A percentile compares a stretch with the other conserved stretches of the same genome.
phyloP scores from a whole-genome alignment of 331 rosid genomes.

The Quercus tomentella region DNA sequence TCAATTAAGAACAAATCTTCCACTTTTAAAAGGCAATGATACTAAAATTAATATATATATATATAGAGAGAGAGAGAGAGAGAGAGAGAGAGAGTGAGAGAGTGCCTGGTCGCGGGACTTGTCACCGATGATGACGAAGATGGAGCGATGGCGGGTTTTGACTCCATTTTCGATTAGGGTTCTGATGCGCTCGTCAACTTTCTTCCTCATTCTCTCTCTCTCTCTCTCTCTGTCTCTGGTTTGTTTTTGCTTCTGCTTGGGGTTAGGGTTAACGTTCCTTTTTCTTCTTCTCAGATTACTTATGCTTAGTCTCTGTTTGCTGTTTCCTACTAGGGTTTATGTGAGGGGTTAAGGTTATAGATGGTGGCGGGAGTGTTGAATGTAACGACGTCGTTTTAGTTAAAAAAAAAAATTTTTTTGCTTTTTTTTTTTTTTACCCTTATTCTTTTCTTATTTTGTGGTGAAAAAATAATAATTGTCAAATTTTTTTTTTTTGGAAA shows the following conservation, averaged over 20 bases:
- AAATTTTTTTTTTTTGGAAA: no score
- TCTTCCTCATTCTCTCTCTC: constrained; percentile 74
- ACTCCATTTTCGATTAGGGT: constrained; percentile 93
- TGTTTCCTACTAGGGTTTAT: constrained; percentile 26
- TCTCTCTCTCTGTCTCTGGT: neutral
- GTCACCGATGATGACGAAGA: constrained; percentile 89
- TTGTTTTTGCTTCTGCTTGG: neutral
- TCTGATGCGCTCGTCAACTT: constrained; percentile 89
- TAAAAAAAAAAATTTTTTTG: no score
- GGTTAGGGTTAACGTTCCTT: neutral
- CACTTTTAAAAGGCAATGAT: neutral
- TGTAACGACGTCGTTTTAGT: neutral
- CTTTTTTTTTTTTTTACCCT: no score
- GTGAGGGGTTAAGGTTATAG: constrained; percentile 1
- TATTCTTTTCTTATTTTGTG: no score
- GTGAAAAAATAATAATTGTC: no score
- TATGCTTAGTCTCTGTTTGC: no score
- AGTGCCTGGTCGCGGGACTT: constrained; percentile 86
- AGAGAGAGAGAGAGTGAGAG: neutral
- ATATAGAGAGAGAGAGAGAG: no score
- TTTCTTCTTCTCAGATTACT: neutral
- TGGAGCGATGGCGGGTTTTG: constrained; percentile 71
- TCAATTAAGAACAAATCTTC: neutral
- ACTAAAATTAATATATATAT: neutral
- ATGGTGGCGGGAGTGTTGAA: neutral